These are phyloP conservation scores for Colletotrichum salicis DNA, from an alignment of 2,329 filamentous ascomycete species.

Conservation along the genomic window DNA sequence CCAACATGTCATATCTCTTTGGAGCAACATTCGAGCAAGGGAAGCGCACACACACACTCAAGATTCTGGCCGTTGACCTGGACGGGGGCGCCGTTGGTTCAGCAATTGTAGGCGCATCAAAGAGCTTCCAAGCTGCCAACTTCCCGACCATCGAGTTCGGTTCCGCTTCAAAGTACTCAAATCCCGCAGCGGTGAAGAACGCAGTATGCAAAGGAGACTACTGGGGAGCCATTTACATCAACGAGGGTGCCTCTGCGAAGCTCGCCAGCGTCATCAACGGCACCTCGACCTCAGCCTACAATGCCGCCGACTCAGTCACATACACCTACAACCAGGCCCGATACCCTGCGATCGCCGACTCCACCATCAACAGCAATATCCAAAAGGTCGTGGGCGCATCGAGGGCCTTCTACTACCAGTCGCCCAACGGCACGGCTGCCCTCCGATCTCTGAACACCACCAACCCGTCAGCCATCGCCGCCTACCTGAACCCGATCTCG, in stretches of 20 bases:
- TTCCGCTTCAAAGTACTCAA: slow-evolving; percentile 40
- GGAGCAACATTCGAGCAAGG: slow-evolving; percentile 43
- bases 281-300: slow-evolving; percentile 41
- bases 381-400: slow-evolving; percentile 41
- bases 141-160: slow-evolving; percentile 48
- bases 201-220: slow-evolving; percentile 49
- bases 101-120: slow-evolving; percentile 46
- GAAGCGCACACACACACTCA: slow-evolving; percentile 39
- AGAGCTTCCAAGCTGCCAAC: slow-evolving; percentile 40
- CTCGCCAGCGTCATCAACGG: slow-evolving; percentile 43
- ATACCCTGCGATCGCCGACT: slow-evolving; percentile 46
- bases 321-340: slow-evolving; percentile 51
- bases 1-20: slow-evolving; percentile 44
- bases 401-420: slow-evolving; percentile 41
- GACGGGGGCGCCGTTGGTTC: slow-evolving; percentile 47
- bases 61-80: slow-evolving; percentile 45
- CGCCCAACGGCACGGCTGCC: slow-evolving; percentile 35
- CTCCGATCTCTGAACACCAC: slow-evolving; percentile 37
- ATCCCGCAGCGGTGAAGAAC: slow-evolving; percentile 41
- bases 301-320: slow-evolving; percentile 45
- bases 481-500: slow-evolving; percentile 48
- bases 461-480: slow-evolving; percentile 40
- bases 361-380: slow-evolving; percentile 43
- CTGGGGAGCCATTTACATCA: slow-evolving; percentile 51
- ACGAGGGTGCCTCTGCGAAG: slow-evolving; percentile 44